Conservation (phyloP, 225 moss, liverwort and hornwort genomes). For the Polytrichum commune region DNA sequence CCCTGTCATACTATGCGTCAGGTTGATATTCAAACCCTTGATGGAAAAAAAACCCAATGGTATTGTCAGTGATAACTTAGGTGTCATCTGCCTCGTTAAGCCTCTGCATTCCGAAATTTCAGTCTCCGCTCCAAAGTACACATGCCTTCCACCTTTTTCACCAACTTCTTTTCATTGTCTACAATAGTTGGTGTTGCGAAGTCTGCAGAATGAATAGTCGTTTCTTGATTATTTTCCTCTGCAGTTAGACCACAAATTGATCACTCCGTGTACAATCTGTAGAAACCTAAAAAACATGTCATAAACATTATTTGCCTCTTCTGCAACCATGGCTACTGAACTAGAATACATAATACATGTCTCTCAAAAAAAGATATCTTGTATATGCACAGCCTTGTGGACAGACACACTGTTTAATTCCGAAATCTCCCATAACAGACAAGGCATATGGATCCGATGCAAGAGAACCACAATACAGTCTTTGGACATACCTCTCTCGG, state of each 20-base stretch:
- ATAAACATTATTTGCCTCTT: neutral
- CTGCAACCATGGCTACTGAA: neutral
- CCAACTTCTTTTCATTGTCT: slow-evolving; percentile 19
- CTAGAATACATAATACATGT: neutral
- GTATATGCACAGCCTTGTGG: neutral
- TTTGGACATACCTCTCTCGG: slow-evolving; percentile 36
- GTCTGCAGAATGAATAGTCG: slow-evolving; percentile 11
- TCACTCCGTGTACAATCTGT: neutral
- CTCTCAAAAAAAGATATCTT: neutral
- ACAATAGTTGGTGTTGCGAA: slow-evolving; percentile 20
- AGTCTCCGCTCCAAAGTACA: slow-evolving; percentile 48
- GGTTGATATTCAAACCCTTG: too few relatives aligned
- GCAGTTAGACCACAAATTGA: slow-evolving; percentile 8
- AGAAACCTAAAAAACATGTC: neutral
- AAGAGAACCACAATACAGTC: neutral
- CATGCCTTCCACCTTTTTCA: slow-evolving; percentile 40
- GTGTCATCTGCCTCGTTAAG: neutral
- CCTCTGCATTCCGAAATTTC: slow-evolving; percentile 42
- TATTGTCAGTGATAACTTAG: too few relatives aligned
- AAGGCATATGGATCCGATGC: neutral
- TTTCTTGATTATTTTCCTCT: slow-evolving; percentile 20
- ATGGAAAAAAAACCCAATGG: too few relatives aligned
- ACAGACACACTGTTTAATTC: neutral
- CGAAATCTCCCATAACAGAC: neutral
- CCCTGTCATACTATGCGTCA: too few relatives aligned